Percentiles rank a stretch among this genome's conserved stretches.
Evolutionary conservation across 768 basidiomycete genomes (phyloP).

Genomic region (Suillus brevipes): DNA sequence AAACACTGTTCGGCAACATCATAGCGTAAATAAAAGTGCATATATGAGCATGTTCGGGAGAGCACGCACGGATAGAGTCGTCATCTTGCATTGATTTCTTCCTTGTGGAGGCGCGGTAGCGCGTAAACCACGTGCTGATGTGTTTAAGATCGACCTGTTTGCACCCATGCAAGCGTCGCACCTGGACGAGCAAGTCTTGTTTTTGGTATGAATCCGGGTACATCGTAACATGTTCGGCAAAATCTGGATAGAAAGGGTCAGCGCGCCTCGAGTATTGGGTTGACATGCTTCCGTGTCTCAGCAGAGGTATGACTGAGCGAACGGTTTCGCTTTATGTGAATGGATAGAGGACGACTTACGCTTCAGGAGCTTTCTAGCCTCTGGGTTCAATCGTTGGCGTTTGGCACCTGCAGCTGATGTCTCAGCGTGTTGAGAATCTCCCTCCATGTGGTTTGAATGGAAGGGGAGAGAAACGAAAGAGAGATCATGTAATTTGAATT

Average conservation of each 20-base stretch:
- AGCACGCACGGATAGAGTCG: constrained; percentile 27
- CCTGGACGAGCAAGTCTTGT: not conserved
- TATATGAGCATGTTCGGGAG: constrained; percentile 2
- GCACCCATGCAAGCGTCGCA: not conserved
- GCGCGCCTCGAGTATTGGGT: not conserved
- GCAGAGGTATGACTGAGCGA: not conserved
- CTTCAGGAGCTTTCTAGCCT: not conserved
- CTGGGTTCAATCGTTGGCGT: not conserved
- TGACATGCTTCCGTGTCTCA: not conserved
- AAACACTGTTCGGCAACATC: constrained; percentile 22
- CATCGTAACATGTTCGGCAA: not conserved
- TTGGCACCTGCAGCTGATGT: constrained; percentile 1
- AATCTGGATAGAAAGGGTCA: not conserved
- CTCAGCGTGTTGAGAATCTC: not conserved
- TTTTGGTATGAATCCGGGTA: not conserved
- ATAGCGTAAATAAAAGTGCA: constrained; percentile 6
- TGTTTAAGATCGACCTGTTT: not conserved
- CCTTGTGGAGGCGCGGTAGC: constrained; percentile 5
- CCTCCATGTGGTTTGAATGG: not conserved
- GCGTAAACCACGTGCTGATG: constrained; percentile 20
- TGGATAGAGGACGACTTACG: not conserved
- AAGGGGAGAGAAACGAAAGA: not conserved
- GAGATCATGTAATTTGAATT: not conserved
- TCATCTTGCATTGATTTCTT: constrained; percentile 18
- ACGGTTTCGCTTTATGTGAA: not conserved